Base-by-base conservation (phyloP, 257 asterid species). In the Solanum boliviense region DNA sequence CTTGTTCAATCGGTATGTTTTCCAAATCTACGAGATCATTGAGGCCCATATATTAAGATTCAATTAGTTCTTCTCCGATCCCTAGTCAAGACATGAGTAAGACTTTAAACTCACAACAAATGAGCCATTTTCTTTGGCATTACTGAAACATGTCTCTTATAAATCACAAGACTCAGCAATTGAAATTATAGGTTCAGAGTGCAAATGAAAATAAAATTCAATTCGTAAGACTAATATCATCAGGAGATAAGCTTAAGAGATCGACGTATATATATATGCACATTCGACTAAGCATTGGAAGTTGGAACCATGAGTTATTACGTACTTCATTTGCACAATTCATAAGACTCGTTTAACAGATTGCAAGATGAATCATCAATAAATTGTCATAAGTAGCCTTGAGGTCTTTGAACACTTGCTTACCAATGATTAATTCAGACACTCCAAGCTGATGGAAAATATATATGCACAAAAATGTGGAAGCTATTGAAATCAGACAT, bases 11-110 rank as follows among this genome's bases (percentile, higher is more conserved):
- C 75, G 97, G 98, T 67, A 97, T 95, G 91, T 95, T 95, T 89
- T 95, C 99, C 98, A 97, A 95, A 94, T 96, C 99, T 83, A 95
- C 98, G 35, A 95, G 98, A 89, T 98, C 98, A 31, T 96, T 97
- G 68, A 96, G 91, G 91, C 89, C 98, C 99, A 95, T 94, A 3
- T 13, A 44, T 44, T 72, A 32, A 8, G 15, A 72, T 44, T 65
- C 62, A 31, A 35, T 15, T 11, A 41, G 48, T 73, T 36, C 83
- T 75, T 38, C 32, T 75, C 32, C 62, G 9, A 52, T 18, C 65
- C 56, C 32, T 75, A 36, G 32, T 75, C 83, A 75, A 75, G 12
- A 75, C 83, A 32, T 36, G 41, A 75, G 32, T 75, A 75, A 38
- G 34, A 36, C 21, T 11, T 31, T 32, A 32, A 72, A 72, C 25